phyloP scores from a whole-genome alignment of 805 yeast species.

The Ogataea henricii region DNA sequence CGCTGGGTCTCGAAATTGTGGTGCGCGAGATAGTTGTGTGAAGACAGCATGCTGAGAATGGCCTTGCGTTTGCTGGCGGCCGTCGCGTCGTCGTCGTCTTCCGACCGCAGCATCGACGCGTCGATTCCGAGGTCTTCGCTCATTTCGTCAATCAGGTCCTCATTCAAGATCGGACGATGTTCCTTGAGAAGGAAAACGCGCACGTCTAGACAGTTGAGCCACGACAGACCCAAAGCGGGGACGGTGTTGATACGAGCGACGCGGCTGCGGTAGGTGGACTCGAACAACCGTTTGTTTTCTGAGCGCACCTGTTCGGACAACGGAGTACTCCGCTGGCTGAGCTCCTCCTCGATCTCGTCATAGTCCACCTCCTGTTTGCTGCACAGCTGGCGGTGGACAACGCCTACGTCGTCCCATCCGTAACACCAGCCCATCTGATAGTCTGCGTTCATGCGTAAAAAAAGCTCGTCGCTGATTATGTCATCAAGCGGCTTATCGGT shows the following conservation, averaged over 20 bases:
- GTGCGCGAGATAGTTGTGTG: slow-evolving; percentile 34
- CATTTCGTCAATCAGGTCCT: slow-evolving; percentile 36
- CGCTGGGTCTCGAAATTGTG: slow-evolving; percentile 36
- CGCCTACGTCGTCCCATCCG: slow-evolving; percentile 65
- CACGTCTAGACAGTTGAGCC: slow-evolving; percentile 54
- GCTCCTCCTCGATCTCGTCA: slow-evolving; percentile 23
- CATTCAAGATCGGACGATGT: slow-evolving; percentile 42
- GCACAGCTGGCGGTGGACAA: slow-evolving; percentile 32
- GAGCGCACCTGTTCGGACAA: slow-evolving; percentile 26
- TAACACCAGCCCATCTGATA: slow-evolving; percentile 71
- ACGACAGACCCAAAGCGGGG: slow-evolving; percentile 57
- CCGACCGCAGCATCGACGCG: slow-evolving; percentile 19
- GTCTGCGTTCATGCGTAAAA: slow-evolving; percentile 48
- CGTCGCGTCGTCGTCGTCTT: slow-evolving; percentile 15
- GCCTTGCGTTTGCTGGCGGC: slow-evolving; percentile 16
- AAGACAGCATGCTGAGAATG: slow-evolving; percentile 25
- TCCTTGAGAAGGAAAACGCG: slow-evolving; percentile 49
- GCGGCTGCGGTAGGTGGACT: slow-evolving; percentile 34
- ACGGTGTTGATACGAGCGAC: slow-evolving; percentile 37
- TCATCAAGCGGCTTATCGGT: slow-evolving; percentile 55
- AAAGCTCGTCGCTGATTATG: slow-evolving; percentile 32
- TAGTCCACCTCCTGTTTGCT: slow-evolving; percentile 20
- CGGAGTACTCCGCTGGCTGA: slow-evolving; percentile 20
- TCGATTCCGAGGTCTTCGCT: slow-evolving; percentile 37
- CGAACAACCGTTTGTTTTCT: slow-evolving; percentile 34